These are phyloP conservation scores for Cicer pinnatifidum DNA, from an alignment of 306 rosid species.

Conservation along the genomic window DNA sequence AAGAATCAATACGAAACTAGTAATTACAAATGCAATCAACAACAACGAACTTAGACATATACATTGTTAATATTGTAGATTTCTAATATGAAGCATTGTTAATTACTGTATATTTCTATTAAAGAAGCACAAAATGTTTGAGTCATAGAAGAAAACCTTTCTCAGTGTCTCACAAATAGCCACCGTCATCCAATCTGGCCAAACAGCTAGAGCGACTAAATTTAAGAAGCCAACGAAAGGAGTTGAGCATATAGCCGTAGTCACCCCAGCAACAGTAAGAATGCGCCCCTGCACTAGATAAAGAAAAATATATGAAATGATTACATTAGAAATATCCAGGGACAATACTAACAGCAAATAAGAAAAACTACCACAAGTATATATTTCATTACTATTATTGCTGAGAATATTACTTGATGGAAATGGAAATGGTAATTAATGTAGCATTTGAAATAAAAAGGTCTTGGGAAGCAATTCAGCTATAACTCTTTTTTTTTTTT, in stretches of 20 bases:
- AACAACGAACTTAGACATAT: constrained; percentile 1
- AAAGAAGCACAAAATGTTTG: constrained; percentile 21
- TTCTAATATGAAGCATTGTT: background rate
- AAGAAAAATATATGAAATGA: constrained; percentile 32
- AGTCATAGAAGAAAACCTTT: constrained; percentile 60
- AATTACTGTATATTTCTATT: constrained; percentile 20
- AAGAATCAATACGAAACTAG: background rate
- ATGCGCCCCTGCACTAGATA: constrained; percentile 78
- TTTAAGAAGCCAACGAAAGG: constrained; percentile 79
- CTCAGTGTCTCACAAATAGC: constrained; percentile 85
- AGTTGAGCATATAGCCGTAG: constrained; percentile 79
- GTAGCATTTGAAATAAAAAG: background rate
- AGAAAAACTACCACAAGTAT: constrained; percentile 1
- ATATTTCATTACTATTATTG: background rate
- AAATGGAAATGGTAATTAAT: constrained; percentile 14
- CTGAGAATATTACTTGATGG: background rate
- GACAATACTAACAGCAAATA: constrained; percentile 33
- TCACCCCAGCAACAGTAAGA: constrained; percentile 90
- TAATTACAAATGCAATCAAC: constrained; percentile 11
- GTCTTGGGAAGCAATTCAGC: background rate
- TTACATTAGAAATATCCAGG: constrained; percentile 15
- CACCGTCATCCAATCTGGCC: constrained; percentile 87
- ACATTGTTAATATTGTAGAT: background rate
- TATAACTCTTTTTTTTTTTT: background rate
- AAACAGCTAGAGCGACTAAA: constrained; percentile 76